Evolutionary conservation across 129 eudicot species (phyloP), one percentile per base, ranked within the genome.

Genomic region (Lactuca sativa): DNA sequence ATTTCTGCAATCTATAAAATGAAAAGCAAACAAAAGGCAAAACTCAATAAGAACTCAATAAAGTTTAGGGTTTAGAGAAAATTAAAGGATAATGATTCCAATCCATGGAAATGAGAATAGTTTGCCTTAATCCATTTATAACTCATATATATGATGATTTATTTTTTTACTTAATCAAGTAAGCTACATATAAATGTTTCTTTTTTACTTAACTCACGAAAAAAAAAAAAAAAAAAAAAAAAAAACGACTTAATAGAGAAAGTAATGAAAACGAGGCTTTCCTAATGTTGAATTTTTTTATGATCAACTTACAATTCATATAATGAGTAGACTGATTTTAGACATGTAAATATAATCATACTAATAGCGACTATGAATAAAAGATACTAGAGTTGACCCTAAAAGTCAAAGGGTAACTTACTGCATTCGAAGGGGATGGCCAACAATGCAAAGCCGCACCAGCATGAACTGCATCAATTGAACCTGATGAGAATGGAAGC

Each of bases 401-500:
- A 10, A 75, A 67, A 60, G 69, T 38, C 30, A 80, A 67, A n/a
- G 43, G 63, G 40, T 47, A 69, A 65, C 90, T 74, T 78, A 95
- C 99, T 6, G 99, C 99, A 79, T 90, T 95, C 12, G 99, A 90
- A 41, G 97, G 99, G 67, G 99, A 95, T 30, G 99, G 97, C 99
- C 99, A 95, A 78, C 99, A 95, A 72, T 95, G 99, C 74, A 95
- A 84, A 66, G 97, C 99, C 44, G 97, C 99, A 82, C 99, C 97
- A 49, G 99, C 99, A 81, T 95, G 99, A 76, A 95, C 89, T 14
- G 96, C 97, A 76, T 90, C 99, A 52, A 95, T 56, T 44, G 99
- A 93, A 73, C 92, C 95, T 12, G 99, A 95, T 4, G 89, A 41
- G 47, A 95, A 90, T 54, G 97, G 99, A 59, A 95, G 96, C 76